These are phyloP conservation scores for Citeromyces hawaiiensis DNA, from an alignment of 1,139 yeast species.

Conservation along the genomic window DNA sequence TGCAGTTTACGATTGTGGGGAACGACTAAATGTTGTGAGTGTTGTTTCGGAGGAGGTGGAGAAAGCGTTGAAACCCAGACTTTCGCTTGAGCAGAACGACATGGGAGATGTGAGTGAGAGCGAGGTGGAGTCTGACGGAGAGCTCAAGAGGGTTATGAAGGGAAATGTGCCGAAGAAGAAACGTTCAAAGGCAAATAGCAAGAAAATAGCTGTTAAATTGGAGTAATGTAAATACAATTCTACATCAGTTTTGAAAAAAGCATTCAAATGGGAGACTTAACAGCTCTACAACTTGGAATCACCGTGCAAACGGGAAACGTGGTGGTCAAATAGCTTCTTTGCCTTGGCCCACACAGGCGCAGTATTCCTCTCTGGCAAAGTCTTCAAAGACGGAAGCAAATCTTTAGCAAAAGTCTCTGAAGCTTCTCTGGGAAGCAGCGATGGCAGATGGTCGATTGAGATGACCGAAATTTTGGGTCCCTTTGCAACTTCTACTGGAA, in stretches of 20 bases:
- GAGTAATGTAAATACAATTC: slow-evolving; percentile 2
- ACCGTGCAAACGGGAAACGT: slow-evolving; percentile 39
- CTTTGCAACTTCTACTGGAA: slow-evolving; percentile 54
- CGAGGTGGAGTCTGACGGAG: slow-evolving; percentile 37
- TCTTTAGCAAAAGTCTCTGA: slow-evolving; percentile 83
- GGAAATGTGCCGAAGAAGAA: slow-evolving; percentile 27
- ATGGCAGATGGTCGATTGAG: slow-evolving; percentile 95
- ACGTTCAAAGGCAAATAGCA: slow-evolving; percentile 29
- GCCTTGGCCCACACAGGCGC: slow-evolving; percentile 93
- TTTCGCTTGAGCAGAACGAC: slow-evolving; percentile 22
- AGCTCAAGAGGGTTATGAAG: slow-evolving; percentile 29
- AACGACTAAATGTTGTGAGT: slow-evolving; percentile 77
- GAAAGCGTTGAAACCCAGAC: slow-evolving; percentile 58
- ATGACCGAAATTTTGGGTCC: slow-evolving; percentile 87
- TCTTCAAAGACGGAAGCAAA: slow-evolving; percentile 75
- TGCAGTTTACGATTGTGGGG: slow-evolving; percentile 89
- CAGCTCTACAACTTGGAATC: slow-evolving; percentile 1
- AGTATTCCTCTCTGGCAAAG: slow-evolving; percentile 65
- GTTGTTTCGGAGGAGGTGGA: slow-evolving; percentile 73
- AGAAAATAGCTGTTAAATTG: slow-evolving; percentile 11
- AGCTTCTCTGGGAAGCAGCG: slow-evolving; percentile 91
- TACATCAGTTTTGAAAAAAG: no score
- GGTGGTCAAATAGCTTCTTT: slow-evolving; percentile 67
- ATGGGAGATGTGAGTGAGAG: slow-evolving; percentile 49
- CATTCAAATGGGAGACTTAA: no score